Conservation (phyloP, 352 stramenopile species). For the Thalassiosira ordinaria region DNA sequence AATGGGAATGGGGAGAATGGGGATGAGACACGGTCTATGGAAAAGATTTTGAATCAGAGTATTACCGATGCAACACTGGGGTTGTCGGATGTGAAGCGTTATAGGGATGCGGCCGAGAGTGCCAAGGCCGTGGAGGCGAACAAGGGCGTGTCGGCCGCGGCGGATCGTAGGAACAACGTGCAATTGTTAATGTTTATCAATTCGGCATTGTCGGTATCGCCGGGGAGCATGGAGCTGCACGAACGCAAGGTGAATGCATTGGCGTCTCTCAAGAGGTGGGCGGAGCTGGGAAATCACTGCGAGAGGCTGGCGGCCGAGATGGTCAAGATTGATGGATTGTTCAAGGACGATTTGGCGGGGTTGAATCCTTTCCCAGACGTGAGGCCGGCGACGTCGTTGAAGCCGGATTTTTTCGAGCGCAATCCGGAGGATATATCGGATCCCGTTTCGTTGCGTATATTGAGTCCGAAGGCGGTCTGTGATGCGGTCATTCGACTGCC, state of each 20-base stretch:
- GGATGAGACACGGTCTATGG: slow-evolving; percentile 24
- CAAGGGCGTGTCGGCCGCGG: slow-evolving; percentile 26
- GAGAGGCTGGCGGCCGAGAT: slow-evolving; percentile 70
- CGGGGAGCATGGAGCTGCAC: slow-evolving; percentile 57
- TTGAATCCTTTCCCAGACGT: slow-evolving; percentile 73
- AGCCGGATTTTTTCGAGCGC: slow-evolving; percentile 64
- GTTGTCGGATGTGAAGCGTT: slow-evolving; percentile 58
- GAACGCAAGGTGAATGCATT: slow-evolving; percentile 67
- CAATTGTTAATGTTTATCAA: slow-evolving; percentile 71
- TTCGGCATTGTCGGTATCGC: slow-evolving; percentile 60
- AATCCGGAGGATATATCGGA: slow-evolving; percentile 44
- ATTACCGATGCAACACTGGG: slow-evolving; percentile 62
- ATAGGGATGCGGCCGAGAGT: slow-evolving; percentile 51
- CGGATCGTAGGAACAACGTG: slow-evolving; percentile 46
- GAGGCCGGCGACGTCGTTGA: slow-evolving; percentile 45
- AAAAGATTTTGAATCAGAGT: slow-evolving; percentile 63
- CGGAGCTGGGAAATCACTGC: slow-evolving; percentile 71
- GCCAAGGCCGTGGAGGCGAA: slow-evolving; percentile 30
- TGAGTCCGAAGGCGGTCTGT: slow-evolving; percentile 52
- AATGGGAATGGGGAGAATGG: slow-evolving; percentile 1
- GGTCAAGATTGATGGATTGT: slow-evolving; percentile 70
- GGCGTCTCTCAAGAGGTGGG: slow-evolving; percentile 69
- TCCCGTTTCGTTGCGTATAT: slow-evolving; percentile 30
- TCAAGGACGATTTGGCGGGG: slow-evolving; percentile 62
- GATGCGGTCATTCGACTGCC: slow-evolving; percentile 64